Evolutionary conservation across 306 rosid species (phyloP).

Genomic region (Luffa aegyptiaca): DNA sequence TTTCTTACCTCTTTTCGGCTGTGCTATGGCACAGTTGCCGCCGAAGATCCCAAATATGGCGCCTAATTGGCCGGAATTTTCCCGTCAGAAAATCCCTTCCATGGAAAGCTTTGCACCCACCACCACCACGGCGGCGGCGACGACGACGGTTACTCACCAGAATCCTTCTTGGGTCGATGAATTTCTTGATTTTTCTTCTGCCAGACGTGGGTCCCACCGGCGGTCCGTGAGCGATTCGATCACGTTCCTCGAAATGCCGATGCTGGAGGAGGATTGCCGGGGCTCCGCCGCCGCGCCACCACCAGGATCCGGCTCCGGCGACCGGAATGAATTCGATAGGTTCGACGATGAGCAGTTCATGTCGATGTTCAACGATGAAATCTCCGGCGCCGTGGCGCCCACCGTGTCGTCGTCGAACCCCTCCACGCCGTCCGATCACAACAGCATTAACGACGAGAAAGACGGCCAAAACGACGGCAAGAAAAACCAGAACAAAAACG

Average conservation of each 20-base stretch:
- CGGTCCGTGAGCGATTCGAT: slow-evolving; percentile 64
- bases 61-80: slow-evolving; percentile 56
- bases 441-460: slow-evolving; percentile 56
- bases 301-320: neutral
- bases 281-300: slow-evolving; percentile 2
- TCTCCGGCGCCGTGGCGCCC: slow-evolving; percentile 21
- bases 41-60: slow-evolving; percentile 77
- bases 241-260: slow-evolving; percentile 54
- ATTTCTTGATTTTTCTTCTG: slow-evolving; percentile 65
- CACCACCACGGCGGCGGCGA: neutral
- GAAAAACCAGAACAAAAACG: slow-evolving; percentile 33
- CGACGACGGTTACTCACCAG: neutral
- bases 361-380: slow-evolving; percentile 69
- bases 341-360: slow-evolving; percentile 79
- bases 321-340: slow-evolving; percentile 41
- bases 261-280: slow-evolving; percentile 48
- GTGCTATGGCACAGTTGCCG: slow-evolving; percentile 78
- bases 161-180: slow-evolving; percentile 87
- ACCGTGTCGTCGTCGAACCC: slow-evolving; percentile 57
- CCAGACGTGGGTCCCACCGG: slow-evolving; percentile 70
- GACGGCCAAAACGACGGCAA: slow-evolving; percentile 1
- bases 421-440: slow-evolving; percentile 66
- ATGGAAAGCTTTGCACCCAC: slow-evolving; percentile 23
- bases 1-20: neutral
- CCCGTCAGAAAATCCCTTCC: slow-evolving; percentile 33